These are phyloP conservation scores for Penicillium manginii DNA, from an alignment of 495 filamentous ascomycete genomes.

Conservation along the genomic window DNA sequence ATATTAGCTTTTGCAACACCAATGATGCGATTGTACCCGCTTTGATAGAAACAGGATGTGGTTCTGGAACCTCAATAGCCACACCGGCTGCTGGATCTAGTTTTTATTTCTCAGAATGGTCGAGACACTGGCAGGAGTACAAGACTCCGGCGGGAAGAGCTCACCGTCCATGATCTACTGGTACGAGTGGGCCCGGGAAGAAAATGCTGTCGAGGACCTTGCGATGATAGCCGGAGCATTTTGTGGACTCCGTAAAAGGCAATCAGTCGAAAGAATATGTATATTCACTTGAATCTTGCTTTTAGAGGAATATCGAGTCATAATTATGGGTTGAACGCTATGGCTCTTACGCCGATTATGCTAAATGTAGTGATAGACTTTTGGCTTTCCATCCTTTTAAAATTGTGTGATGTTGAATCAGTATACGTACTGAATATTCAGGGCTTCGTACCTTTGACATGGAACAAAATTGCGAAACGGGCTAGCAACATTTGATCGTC, in stretches of 20 bases:
- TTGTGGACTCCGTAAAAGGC: background rate
- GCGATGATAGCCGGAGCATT: slow-evolving; percentile 2
- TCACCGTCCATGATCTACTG: slow-evolving; percentile 29
- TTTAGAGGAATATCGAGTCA: too few relatives aligned
- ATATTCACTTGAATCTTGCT: too few relatives aligned
- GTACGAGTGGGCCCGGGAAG: slow-evolving; percentile 18
- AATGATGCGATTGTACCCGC: slow-evolving; percentile 20
- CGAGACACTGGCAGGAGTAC: slow-evolving; percentile 19
- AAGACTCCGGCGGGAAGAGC: slow-evolving; percentile 15
- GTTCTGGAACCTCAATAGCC: slow-evolving; percentile 20
- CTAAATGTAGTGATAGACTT: too few relatives aligned
- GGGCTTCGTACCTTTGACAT: background rate
- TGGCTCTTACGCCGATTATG: too few relatives aligned
- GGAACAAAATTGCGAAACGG: slow-evolving; percentile 8
- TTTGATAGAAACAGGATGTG: slow-evolving; percentile 10
- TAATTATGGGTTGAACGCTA: too few relatives aligned
- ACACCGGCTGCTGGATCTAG: slow-evolving; percentile 26
- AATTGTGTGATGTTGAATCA: background rate
- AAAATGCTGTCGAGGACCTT: slow-evolving; percentile 25
- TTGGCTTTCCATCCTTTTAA: background rate
- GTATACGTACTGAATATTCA: background rate
- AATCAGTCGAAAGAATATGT: too few relatives aligned
- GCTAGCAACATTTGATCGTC: slow-evolving; percentile 14
- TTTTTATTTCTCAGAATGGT: slow-evolving; percentile 2
- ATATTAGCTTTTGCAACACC: slow-evolving; percentile 9